Base-by-base conservation (phyloP, 208 protist species). In the Leishmania aethiopica region DNA sequence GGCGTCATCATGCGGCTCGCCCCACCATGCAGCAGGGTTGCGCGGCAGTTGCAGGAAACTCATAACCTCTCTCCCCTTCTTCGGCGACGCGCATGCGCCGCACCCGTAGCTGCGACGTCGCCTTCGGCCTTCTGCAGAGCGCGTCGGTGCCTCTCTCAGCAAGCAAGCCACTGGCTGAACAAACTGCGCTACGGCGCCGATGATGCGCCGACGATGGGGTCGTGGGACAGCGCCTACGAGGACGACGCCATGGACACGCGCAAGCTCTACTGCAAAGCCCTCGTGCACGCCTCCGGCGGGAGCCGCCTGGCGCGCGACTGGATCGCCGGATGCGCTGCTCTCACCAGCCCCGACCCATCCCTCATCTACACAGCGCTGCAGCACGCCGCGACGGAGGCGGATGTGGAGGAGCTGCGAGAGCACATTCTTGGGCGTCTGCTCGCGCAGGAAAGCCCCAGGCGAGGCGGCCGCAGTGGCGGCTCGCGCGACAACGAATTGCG, bases 251-350 rank as follows among this genome's bases (percentile, higher is more conserved):
- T 92, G 55, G 71, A 78, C 73, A 91, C 89, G 51, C 91, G 86
- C 7, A 88, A 92, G 78, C 82, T 93, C 22, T 97, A 97, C 86
- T 96, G 92, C 83, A 94, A 95, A 80, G 94, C 94, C 22, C 88
- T 96, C 55, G 81, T 96, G 57, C 87, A 93, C 78, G 89, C 91
- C 70, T 90, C 86, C 2, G 91, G 94, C 19, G 93, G 91, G 11
- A 89, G 89, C 25, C 87, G 93, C 1, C 84, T 90, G 15, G 87
- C 92, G 47, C 85, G 94, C 1, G 94, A 97, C 80, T 97, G 92
- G 89, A 88, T 97, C 40, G 94, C 92, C 19, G 94, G 93, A 22
- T 92, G 84, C 78, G 82, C 93, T 10, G 87, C 93, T 13, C 70
- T 94, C 19, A 76, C 87, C 17, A 88, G 75, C 70, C 85, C 88